phyloP scores from a whole-genome alignment of 192 early-diverging fungal genomes.

The Backusella tarrabulga region DNA sequence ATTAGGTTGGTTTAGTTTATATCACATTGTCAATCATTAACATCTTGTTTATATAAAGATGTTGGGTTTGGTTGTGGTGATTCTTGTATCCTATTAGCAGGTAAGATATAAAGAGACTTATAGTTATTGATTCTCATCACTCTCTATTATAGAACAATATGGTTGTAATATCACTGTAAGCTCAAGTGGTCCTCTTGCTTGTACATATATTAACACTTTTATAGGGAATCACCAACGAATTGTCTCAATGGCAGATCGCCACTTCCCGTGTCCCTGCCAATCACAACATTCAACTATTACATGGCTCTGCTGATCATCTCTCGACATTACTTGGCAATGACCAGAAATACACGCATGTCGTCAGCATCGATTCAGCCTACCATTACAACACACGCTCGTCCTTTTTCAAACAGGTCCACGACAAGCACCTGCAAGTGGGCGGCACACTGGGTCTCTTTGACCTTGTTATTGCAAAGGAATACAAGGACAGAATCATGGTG shows the following conservation, averaged over 20 bases:
- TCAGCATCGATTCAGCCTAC: constrained; percentile 50
- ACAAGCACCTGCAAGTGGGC: constrained; percentile 6
- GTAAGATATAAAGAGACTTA: constrained; percentile 8
- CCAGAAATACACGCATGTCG: constrained; percentile 14
- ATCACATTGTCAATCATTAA: constrained; percentile 24
- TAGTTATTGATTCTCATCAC: not conserved
- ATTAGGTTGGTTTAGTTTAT: constrained; percentile 28
- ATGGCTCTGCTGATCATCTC: constrained; percentile 24
- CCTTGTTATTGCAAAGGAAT: constrained; percentile 26
- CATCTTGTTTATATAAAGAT: constrained; percentile 37
- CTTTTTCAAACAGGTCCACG: constrained; percentile 31
- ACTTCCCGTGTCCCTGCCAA: constrained; percentile 14
- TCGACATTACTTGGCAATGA: not conserved
- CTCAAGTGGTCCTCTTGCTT: not conserved
- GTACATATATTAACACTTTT: not conserved
- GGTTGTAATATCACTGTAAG: constrained; percentile 25
- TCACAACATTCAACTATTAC: constrained; percentile 7
- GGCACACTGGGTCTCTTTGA: constrained; percentile 40
- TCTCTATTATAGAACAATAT: constrained; percentile 11
- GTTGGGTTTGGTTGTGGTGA: constrained; percentile 59
- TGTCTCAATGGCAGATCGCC: constrained; percentile 38
- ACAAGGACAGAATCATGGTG: constrained; percentile 12
- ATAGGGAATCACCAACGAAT: constrained; percentile 45
- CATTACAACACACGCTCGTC: constrained; percentile 45
- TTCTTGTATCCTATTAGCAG: constrained; percentile 42